These are phyloP conservation scores for Russula earlei DNA, from an alignment of 768 basidiomycete species.

Conservation along the genomic window DNA sequence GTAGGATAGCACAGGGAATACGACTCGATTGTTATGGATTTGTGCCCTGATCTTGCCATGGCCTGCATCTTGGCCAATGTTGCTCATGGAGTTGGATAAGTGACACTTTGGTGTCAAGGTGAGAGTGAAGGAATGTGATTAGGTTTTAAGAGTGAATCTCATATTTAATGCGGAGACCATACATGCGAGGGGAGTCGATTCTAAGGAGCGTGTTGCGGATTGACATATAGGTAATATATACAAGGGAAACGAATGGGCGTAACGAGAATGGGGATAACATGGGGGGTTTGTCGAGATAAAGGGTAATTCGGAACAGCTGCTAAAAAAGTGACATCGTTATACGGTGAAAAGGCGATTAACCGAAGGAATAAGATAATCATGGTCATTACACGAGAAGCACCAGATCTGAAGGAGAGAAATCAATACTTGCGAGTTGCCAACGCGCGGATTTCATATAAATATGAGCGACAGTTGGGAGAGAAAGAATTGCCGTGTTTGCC, in stretches of 20 bases:
- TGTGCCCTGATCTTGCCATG: constrained; percentile 49
- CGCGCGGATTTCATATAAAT: constrained; percentile 74
- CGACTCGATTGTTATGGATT: constrained; percentile 43
- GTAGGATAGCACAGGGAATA: constrained; percentile 67
- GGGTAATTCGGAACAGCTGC: not conserved
- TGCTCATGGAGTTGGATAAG: constrained; percentile 5
- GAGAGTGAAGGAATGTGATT: not conserved
- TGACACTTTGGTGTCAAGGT: not conserved
- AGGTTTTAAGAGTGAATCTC: not conserved
- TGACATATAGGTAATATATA: constrained; percentile 2
- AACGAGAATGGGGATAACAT: not conserved
- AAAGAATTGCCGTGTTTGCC: constrained; percentile 21
- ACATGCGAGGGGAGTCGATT: constrained; percentile 13
- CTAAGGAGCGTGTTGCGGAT: constrained; percentile 7
- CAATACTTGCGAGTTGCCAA: constrained; percentile 75
- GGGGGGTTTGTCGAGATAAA: not conserved
- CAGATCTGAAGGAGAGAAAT: constrained; percentile 4
- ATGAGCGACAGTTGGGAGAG: constrained; percentile 46
- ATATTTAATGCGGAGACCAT: constrained; percentile 7
- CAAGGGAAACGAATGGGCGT: not conserved
- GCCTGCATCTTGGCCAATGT: constrained; percentile 29
- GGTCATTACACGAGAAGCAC: constrained; percentile 4
- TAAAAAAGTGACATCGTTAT: constrained; percentile 3
- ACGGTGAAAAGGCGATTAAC: constrained; percentile 8
- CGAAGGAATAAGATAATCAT: constrained; percentile 9